These are phyloP conservation scores for Terfezia claveryi DNA, from an alignment of 495 filamentous ascomycete genomes.

Conservation along the genomic window DNA sequence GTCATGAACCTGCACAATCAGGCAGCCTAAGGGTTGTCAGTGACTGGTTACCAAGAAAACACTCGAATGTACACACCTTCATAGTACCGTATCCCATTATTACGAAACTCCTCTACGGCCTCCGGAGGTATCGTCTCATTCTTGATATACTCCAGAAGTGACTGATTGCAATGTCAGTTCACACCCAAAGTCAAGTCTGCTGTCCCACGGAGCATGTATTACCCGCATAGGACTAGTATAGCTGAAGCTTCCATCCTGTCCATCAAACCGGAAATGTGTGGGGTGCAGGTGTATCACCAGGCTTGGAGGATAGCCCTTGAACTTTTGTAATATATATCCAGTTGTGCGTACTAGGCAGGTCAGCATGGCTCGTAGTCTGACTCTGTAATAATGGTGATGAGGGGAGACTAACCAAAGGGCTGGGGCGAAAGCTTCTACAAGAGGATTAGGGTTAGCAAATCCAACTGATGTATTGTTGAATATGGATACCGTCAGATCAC, in stretches of 20 bases:
- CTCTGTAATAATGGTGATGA: neutral
- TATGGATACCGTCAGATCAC: neutral
- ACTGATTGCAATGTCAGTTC: slow-evolving; percentile 28
- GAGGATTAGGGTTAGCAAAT: neutral
- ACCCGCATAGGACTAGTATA: slow-evolving; percentile 81
- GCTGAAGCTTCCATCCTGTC: slow-evolving; percentile 73
- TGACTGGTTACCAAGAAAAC: slow-evolving; percentile 3
- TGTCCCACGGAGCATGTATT: slow-evolving; percentile 9
- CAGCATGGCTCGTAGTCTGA: neutral
- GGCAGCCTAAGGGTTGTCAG: slow-evolving; percentile 33
- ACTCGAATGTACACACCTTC: slow-evolving; percentile 35
- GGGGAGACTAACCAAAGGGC: neutral
- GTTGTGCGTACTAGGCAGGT: slow-evolving; percentile 36
- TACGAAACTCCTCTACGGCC: slow-evolving; percentile 45
- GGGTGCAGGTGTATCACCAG: slow-evolving; percentile 68
- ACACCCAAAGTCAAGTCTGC: slow-evolving; percentile 1
- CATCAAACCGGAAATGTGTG: slow-evolving; percentile 76
- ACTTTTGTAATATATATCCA: slow-evolving; percentile 64
- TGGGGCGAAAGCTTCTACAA: slow-evolving; percentile 12
- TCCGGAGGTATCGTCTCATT: slow-evolving; percentile 47
- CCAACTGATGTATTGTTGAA: neutral
- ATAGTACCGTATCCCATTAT: slow-evolving; percentile 57
- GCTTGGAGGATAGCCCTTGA: slow-evolving; percentile 50
- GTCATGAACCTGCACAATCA: slow-evolving; percentile 82
- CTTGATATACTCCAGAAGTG: slow-evolving; percentile 34